Base-by-base conservation (phyloP, 306 rosid species). In the Hylodesmum podocarpum region DNA sequence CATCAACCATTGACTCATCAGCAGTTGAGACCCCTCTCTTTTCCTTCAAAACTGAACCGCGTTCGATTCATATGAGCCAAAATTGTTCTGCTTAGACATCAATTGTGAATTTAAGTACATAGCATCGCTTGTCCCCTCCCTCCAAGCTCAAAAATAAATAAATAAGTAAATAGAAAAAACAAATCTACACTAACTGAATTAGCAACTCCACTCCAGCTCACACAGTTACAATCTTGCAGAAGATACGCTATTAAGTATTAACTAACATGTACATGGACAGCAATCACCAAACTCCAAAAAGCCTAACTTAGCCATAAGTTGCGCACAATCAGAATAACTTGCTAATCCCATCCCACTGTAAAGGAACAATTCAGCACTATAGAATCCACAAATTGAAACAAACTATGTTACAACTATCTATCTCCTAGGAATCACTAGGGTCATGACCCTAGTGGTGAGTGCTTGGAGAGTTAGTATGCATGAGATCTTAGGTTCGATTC, bases 151-250 rank as follows among this genome's bases (percentile, higher is more conserved):
- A 63, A 75, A 11, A 5, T 18, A 49, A n/a, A n/a, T n/a, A n/a
- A 21, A 13, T 40, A 66, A 15, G 8, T 31, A 33, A 40, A n/a
- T 24, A 47, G 29, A 12, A 44, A 46, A 24, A 34, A n/a, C 27
- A 33, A 29, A 29, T 39, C 78, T 18, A 15, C 50, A 70, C 57
- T 61, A 33, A 62, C 63, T 61, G 34, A 51, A 24, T 55, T 51
- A 76, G n/a, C 51, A 81, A 53, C 66, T 50, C 58, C 29, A 36
- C 46, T 33, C 16, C 63, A 11, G 33, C 18, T 51, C 72, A 34
- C 66, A 34, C 25, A 19, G 41, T 57, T 15, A 25, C 54, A 44
- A 55, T 25, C 57, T 54, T 58, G 65, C 25, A 27, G 21, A 80
- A 53, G 49, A 31, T 65, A 58, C 44, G 5, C 18, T 31, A 15